Evolutionary conservation across 768 basidiomycete species (phyloP), one percentile per base, ranked within the genome.

Genomic region (Melanogaster broomeanus): DNA sequence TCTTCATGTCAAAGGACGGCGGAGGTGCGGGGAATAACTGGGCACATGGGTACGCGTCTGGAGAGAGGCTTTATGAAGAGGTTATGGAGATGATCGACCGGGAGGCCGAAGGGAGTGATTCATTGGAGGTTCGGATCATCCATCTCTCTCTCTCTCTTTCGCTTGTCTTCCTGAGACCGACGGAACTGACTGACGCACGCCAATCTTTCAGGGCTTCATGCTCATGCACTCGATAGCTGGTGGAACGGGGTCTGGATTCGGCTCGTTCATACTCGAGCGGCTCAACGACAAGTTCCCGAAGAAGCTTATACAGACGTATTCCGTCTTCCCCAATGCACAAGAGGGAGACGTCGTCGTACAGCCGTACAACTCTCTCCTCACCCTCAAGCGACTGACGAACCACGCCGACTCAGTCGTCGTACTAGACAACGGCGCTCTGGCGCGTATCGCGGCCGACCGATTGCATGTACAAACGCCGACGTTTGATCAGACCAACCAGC

Each of bases 11-110:
- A 2, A 91, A 95, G 71, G 94, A 96, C 64, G 97, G 97, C 5
- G 95, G 97, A n/a, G 97, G 97, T 30, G 97, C 97, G 12, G 97
- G 97, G 16, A 99, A 99, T 64, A 98, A 98, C 66, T 98, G 96
- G 93, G 96, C 96, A 0, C 92, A 94, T 60, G 96, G 96, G 13
- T 95, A 95, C 65, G 79, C 86, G 8, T 82, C 88, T 6, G 97
- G 95, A 48, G 96, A 98, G 72, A 77, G 80, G 53, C 80, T 93
- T 55, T 97, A 96, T 66, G 95, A 98, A 62, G 96, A 98, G 58
- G 83, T 98, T 52, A 94, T 98, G 85, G 96, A 99, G 69, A 98
- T 99, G 94, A 83, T 99, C 49, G 96, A 98, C 67, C 82, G 96
- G 21, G 96, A 98, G 72, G 95, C 95, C 8, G 96, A 99, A 68